Evolutionary conservation across 2,329 filamentous ascomycete genomes (phyloP).

Genomic region (Paraconiothyrium sp.): DNA sequence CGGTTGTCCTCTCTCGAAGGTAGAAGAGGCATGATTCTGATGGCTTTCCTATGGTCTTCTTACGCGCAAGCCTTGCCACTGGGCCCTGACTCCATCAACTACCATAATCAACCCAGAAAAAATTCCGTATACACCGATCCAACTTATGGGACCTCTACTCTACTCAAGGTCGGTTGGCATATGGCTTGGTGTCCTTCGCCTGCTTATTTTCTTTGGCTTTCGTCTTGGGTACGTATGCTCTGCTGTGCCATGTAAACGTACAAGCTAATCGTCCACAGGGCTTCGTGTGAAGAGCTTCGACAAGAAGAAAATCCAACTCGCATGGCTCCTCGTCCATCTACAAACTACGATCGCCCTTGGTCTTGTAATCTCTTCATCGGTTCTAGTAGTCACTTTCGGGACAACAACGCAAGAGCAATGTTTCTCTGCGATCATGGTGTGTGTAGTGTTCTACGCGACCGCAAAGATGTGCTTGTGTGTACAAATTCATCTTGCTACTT

Average conservation of each 20-base stretch:
- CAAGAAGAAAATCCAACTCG: neutral
- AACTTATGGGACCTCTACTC: neutral
- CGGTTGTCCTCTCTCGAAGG: neutral
- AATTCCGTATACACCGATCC: neutral
- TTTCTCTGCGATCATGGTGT: conserved; percentile 8
- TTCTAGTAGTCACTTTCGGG: conserved; percentile 1
- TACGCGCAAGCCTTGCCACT: neutral
- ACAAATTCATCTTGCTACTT: neutral
- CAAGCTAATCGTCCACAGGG: neutral
- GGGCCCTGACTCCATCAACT: neutral
- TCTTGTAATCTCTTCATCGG: conserved; percentile 4
- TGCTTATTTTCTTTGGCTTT: conserved; percentile 5
- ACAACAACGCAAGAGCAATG: conserved; percentile 11
- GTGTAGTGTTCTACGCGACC: neutral
- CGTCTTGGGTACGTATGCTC: conserved; percentile 1
- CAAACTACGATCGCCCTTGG: conserved; percentile 1
- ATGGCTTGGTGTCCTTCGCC: conserved; percentile 2
- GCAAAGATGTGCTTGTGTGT: conserved; percentile 7
- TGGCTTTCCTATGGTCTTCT: neutral
- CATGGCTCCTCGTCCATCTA: conserved; percentile 4
- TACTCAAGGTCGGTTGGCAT: neutral
- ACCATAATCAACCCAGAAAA: neutral
- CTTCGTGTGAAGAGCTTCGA: conserved; percentile 2
- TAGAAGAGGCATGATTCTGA: neutral
- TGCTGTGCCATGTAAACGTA: neutral